Conservation (phyloP, 2,329 filamentous ascomycete species). For the Pseudocercospora vitis region DNA sequence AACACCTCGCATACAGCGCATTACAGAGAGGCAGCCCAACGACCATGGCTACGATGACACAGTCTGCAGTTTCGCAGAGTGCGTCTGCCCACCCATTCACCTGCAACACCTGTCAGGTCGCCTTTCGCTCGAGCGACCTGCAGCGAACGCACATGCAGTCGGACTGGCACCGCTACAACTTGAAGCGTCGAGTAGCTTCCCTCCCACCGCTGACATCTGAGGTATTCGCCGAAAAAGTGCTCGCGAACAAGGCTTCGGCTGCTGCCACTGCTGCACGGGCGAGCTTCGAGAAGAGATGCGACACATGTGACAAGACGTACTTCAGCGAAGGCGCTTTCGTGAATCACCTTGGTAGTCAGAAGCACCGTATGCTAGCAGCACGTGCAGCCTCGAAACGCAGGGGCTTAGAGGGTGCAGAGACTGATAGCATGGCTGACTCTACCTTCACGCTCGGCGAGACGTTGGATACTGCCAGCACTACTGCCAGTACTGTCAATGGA, state of each 20-base stretch:
- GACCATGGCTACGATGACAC: conserved; percentile 27
- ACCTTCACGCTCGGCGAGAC: conserved; percentile 89
- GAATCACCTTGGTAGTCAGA: conserved; percentile 88
- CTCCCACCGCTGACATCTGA: conserved; percentile 89
- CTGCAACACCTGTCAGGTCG: conserved; percentile 97
- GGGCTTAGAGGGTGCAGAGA: conserved; percentile 59
- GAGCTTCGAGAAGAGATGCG: conserved; percentile 80
- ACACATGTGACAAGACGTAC: conserved; percentile 84
- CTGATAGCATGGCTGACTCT: conserved; percentile 76
- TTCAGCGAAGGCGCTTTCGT: conserved; percentile 94
- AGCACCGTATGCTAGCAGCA: conserved; percentile 73
- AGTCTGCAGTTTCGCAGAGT: conserved; percentile 19
- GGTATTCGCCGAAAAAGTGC: conserved; percentile 91
- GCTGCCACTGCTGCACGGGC: conserved; percentile 84
- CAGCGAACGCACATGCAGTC: conserved; percentile 96
- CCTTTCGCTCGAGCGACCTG: conserved; percentile 88
- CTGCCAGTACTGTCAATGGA: conserved; percentile 50
- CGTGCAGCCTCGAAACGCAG: conserved; percentile 44
- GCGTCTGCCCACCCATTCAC: conserved; percentile 77
- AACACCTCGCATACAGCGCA: too few relatives aligned
- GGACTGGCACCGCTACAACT: conserved; percentile 87
- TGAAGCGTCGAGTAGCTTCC: conserved; percentile 89
- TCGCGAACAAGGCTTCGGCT: conserved; percentile 82
- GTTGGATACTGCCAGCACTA: conserved; percentile 53
- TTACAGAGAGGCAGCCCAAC: neutral